Conservation (phyloP, 352 stramenopile species). For the Globisporangium mamillatum region DNA sequence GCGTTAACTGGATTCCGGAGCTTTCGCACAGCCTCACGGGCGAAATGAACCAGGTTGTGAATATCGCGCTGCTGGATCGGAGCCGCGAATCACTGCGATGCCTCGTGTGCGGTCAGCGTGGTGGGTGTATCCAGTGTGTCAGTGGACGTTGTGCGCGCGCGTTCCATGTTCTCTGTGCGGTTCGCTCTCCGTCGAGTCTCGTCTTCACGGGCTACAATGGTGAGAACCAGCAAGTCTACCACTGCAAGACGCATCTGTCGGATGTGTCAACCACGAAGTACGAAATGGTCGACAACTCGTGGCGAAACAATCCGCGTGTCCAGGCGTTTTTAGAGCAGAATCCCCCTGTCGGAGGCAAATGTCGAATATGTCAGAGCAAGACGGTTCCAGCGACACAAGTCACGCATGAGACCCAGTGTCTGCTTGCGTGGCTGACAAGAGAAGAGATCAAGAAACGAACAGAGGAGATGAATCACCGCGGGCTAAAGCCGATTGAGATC, state of each 20-base stretch:
- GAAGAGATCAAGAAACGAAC: slow-evolving; percentile 39
- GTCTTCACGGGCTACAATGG: slow-evolving; percentile 85
- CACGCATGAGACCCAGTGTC: slow-evolving; percentile 57
- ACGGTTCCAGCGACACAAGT: slow-evolving; percentile 34
- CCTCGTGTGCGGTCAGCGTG: slow-evolving; percentile 74
- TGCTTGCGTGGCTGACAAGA: slow-evolving; percentile 54
- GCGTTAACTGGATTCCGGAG: slow-evolving; percentile 86
- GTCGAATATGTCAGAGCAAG: slow-evolving; percentile 58
- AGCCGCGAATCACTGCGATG: slow-evolving; percentile 76
- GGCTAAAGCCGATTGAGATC: slow-evolving; percentile 35
- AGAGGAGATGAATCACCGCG: slow-evolving; percentile 33
- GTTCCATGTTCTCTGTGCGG: slow-evolving; percentile 83
- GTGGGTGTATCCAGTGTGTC: slow-evolving; percentile 87
- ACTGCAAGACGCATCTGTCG: slow-evolving; percentile 72
- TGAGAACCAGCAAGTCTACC: slow-evolving; percentile 77
- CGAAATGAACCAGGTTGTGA: slow-evolving; percentile 54
- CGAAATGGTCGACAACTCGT: slow-evolving; percentile 70
- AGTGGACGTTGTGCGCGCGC: slow-evolving; percentile 76
- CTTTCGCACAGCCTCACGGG: slow-evolving; percentile 68
- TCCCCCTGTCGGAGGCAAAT: slow-evolving; percentile 36
- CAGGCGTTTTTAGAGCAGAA: slow-evolving; percentile 25
- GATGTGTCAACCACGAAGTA: slow-evolving; percentile 59
- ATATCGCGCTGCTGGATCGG: slow-evolving; percentile 61
- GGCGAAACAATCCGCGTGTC: slow-evolving; percentile 31
- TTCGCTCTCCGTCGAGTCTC: slow-evolving; percentile 59